phyloP scores from a whole-genome alignment of 1,284 basidiomycete species.

The Trametes sp. region DNA sequence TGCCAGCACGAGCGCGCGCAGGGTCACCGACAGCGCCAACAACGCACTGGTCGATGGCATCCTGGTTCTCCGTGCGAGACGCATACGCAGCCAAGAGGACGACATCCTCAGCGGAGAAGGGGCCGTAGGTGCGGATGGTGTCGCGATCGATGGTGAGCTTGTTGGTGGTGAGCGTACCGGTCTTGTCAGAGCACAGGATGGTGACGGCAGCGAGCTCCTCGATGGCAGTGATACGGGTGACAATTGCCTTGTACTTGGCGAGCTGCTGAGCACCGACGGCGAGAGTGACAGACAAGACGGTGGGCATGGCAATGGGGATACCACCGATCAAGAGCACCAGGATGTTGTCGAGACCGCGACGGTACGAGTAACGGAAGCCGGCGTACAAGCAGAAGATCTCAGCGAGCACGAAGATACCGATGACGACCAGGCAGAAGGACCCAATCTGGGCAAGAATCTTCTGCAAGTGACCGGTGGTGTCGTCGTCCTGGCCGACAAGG shows the following conservation, averaged over 20 bases:
- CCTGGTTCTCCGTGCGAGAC: constrained; percentile 98
- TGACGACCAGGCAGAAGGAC: constrained; percentile 93
- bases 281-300: constrained; percentile 94
- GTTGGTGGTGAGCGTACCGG: constrained; percentile 97
- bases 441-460: constrained; percentile 97
- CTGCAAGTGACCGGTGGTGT: constrained; percentile 96
- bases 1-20: constrained; percentile 83
- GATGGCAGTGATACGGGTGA: constrained; percentile 98
- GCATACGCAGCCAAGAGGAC: constrained; percentile 95
- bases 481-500: constrained; percentile 95
- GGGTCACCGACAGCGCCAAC: constrained; percentile 83
- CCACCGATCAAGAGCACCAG: constrained; percentile 97
- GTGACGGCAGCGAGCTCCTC: constrained; percentile 97
- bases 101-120: constrained; percentile 90
- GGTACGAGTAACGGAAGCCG: constrained; percentile 88
- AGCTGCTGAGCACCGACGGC: constrained; percentile 98
- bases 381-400: constrained; percentile 92
- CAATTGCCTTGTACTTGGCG: constrained; percentile 98
- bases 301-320: constrained; percentile 99
- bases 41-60: constrained; percentile 93
- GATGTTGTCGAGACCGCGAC: constrained; percentile 95
- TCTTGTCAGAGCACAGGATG: constrained; percentile 98
- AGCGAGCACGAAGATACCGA: constrained; percentile 91
- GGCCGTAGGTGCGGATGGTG: constrained; percentile 92
- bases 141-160: constrained; percentile 97